These are phyloP conservation scores for Thalassiosira mediterranea DNA, from an alignment of 352 stramenopile species.

Conservation along the genomic window DNA sequence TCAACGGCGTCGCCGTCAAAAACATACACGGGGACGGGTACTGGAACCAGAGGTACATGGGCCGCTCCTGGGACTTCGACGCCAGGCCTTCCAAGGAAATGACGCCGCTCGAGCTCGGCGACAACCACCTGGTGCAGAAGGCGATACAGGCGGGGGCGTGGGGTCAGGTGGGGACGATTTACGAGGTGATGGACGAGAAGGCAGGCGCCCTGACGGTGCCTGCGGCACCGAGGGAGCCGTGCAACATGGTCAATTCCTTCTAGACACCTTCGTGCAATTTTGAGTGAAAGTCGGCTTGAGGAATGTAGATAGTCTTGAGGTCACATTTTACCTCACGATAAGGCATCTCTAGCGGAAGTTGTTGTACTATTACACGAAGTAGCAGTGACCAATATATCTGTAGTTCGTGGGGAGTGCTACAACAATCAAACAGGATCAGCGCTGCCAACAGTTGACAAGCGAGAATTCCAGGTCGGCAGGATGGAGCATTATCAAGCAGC, in stretches of 20 bases:
- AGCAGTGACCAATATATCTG: no score
- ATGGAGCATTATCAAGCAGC: no score
- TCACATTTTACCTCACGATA: no score
- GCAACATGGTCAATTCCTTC: slow-evolving; percentile 32
- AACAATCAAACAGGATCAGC: no score
- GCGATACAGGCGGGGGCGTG: slow-evolving; percentile 51
- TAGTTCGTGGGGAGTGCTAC: no score
- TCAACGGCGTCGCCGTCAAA: slow-evolving; percentile 50
- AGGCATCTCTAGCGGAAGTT: no score
- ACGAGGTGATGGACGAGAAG: slow-evolving; percentile 46
- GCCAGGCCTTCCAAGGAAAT: slow-evolving; percentile 46
- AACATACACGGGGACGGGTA: slow-evolving; percentile 55
- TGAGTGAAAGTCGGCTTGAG: no score
- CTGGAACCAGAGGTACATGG: slow-evolving; percentile 55
- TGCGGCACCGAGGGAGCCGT: slow-evolving; percentile 29
- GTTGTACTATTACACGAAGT: no score
- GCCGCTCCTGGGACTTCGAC: slow-evolving; percentile 45
- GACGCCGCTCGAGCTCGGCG: slow-evolving; percentile 47
- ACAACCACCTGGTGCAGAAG: slow-evolving; percentile 57
- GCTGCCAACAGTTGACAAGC: no score
- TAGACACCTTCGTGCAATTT: no score
- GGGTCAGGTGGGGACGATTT: slow-evolving; percentile 45
- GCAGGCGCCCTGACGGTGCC: slow-evolving; percentile 34
- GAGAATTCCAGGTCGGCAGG: no score
- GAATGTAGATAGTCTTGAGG: no score